Base-by-base conservation (phyloP, 1,139 yeast species). In the Geotrichum histeridarum region DNA sequence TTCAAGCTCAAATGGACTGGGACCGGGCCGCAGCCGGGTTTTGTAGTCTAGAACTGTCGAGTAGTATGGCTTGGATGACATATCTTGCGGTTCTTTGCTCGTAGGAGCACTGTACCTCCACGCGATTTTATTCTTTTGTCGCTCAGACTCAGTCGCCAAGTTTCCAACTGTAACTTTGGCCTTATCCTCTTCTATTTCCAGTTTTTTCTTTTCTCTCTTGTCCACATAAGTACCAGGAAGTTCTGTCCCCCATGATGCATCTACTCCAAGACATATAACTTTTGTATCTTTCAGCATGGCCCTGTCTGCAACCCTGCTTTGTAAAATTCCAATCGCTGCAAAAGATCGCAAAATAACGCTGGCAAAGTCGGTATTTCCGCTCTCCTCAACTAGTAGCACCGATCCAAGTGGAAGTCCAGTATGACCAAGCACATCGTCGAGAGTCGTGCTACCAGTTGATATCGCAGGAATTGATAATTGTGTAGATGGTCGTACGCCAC, bases 361-460 rank as follows among this genome's bases (percentile, higher is more conserved):
- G 2, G 86, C 78, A 67, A 90, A 93, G 65, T 93, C 98, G 0
- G 99, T 91, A 14, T 94, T 84, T 0, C 96, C 95, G 12, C 82
- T 78, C 66, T 93, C 99, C 66, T 89, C 93, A 2, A 93, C 67
- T 15, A 91, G 68, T 44, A 90, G 66, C 6, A 87, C 77, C 12
- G 77, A 70, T 0, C 96, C 96, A 15, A 88, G 64, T 0, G 98
- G 98, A 14, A 91, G 67, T 0, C 99, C 99, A 58, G 82, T 88
- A 68, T 93, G 98, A 1, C 80, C 80, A 54, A 93, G 68, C 1
- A 89, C 71, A 60, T 78, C 81, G 67, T 93, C 98, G 38, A 93
- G 69, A 64, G 87, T 93, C 4, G 76, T 67, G 22, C 84, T 77
- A 2, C 96, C 96, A 0, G 94, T 84, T 0, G 96, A 86, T 0